Conservation (phyloP, 129 eudicot genomes). For the Centaurea solstitialis region DNA sequence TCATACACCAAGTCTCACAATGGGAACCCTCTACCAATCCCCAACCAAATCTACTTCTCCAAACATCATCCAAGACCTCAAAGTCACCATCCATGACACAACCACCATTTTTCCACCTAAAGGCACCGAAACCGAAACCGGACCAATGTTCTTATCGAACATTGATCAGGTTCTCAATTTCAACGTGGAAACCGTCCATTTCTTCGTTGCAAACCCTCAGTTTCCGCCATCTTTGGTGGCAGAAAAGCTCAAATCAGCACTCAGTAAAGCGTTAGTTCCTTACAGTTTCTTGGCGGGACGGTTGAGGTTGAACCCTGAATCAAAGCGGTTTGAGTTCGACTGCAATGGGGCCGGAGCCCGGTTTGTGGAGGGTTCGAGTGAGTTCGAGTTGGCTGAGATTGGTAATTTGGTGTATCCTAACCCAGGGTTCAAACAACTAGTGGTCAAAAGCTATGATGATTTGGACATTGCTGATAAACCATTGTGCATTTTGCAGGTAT, state of each 20-base stretch:
- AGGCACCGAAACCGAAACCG: constrained; percentile 29
- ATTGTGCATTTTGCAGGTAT: constrained; percentile 75
- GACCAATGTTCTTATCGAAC: constrained; percentile 69
- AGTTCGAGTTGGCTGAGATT: constrained; percentile 55
- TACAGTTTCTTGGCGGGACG: constrained; percentile 82
- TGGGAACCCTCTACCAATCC: constrained; percentile 57
- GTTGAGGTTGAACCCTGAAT: constrained; percentile 48
- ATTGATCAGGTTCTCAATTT: constrained; percentile 79
- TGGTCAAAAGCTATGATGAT: constrained; percentile 38
- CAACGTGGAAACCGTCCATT: constrained; percentile 73
- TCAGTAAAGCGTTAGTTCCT: constrained; percentile 42
- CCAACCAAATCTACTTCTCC: constrained; percentile 28
- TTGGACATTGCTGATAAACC: constrained; percentile 55
- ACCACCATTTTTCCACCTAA: constrained; percentile 52
- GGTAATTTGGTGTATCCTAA: constrained; percentile 90
- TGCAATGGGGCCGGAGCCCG: constrained; percentile 58
- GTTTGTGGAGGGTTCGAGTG: constrained; percentile 61
- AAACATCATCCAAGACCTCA: constrained; percentile 54
- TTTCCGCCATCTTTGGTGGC: constrained; percentile 55
- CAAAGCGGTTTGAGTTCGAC: constrained; percentile 61
- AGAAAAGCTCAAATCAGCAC: constrained; percentile 46
- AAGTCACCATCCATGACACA: constrained; percentile 56
- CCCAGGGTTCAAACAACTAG: constrained; percentile 74
- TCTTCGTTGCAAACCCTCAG: constrained; percentile 52
- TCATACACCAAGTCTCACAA: constrained; percentile 25